Base-by-base conservation (phyloP, 2,329 filamentous ascomycete genomes). In the Fusarium secorum region DNA sequence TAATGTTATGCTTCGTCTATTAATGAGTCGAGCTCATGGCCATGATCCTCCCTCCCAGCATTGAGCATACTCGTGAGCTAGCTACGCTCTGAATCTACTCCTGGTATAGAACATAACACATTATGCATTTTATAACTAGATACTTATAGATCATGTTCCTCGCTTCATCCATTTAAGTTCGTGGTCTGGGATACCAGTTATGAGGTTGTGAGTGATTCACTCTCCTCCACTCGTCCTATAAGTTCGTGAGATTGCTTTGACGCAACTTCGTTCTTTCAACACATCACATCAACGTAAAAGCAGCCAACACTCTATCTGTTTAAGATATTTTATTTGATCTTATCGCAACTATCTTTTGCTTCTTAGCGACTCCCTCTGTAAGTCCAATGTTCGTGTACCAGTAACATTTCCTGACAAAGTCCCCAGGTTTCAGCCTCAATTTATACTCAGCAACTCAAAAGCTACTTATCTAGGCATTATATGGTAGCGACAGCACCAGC, bases 391-490 rank as follows among this genome's bases (percentile, higher is more conserved):
- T 18, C 4, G 11, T 18, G 22, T 0, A 13, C 28, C 9, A 2
- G 24, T n/a, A 11, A 14, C 15, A 24, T 10, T 22, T 28, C 9
- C 26, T 28, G 11, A 28, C 26, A 7, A 2, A 14, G 26, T 28
- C 1, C 0, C 18, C 18, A 46, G 44, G 4, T 33, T 52, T 39
- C 18, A 2, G 18, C 10, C n/a, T 38, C 24, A 26, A 0, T 2
- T n/a, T 1, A 4, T 38, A 1, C 18, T 52, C 7, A 17, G 2
- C 13, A 52, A 24, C 18, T n/a, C 22, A 26, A 3, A 0, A n/a
- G 18, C 13, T 0, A 26, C 2, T 1, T 15, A 17, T 9, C 1
- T 4, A 1, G 3, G 13, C 7, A 17, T 2, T 4, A 0, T 0
- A n/a, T 13, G 7, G 11, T 0, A 17, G 13, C 11, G 10, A 0